Evolutionary conservation across 441 rosid genomes (phyloP).

Genomic region (Brassica hybrid): DNA sequence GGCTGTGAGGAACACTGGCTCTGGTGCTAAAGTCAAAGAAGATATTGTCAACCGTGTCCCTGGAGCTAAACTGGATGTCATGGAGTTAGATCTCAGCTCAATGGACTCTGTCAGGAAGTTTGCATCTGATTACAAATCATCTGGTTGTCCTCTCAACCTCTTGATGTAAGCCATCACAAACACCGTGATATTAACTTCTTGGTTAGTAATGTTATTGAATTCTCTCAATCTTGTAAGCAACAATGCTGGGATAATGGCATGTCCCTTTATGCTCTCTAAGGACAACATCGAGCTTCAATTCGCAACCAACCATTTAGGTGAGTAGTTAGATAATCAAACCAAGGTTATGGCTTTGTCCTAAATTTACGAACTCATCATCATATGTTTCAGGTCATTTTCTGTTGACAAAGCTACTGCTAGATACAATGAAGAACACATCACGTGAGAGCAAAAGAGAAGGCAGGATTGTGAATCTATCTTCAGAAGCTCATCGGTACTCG

Average conservation of each 20-base stretch:
- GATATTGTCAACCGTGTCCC: constrained; percentile 60
- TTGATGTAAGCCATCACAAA: constrained; percentile 57
- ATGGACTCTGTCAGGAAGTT: constrained; percentile 72
- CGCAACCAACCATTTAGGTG: constrained; percentile 72
- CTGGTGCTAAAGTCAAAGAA: constrained; percentile 59
- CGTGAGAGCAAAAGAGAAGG: constrained; percentile 59
- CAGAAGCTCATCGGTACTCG: constrained; percentile 56
- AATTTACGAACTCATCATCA: not conserved
- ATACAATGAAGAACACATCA: constrained; percentile 70
- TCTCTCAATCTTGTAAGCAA: constrained; percentile 49
- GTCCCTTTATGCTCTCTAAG: constrained; percentile 61
- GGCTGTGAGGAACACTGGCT: constrained; percentile 68
- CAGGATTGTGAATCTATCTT: constrained; percentile 69
- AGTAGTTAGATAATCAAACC: not conserved
- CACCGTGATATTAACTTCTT: not conserved
- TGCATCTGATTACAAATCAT: constrained; percentile 60
- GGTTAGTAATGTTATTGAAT: too few relatives aligned
- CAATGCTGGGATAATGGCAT: constrained; percentile 71
- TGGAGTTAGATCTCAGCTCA: constrained; percentile 84
- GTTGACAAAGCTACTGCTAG: constrained; percentile 62
- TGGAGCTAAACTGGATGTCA: constrained; percentile 66
- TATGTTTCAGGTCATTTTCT: constrained; percentile 76
- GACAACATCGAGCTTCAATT: constrained; percentile 68
- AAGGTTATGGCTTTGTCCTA: not conserved
- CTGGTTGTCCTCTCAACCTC: constrained; percentile 65